phyloP scores from a whole-genome alignment of 2,329 filamentous ascomycete genomes.

The Colletotrichum cuscutae region DNA sequence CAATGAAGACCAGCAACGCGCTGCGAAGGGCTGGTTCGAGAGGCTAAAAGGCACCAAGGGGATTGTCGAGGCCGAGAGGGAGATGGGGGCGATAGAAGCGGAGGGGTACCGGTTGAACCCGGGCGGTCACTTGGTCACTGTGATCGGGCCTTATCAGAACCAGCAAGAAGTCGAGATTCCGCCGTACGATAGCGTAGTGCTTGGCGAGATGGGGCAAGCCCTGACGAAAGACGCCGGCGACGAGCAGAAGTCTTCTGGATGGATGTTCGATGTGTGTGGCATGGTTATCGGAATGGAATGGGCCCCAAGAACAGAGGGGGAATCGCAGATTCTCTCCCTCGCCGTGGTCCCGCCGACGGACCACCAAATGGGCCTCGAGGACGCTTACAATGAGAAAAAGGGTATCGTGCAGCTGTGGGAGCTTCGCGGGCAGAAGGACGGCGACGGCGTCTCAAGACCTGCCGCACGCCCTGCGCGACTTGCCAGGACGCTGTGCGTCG shows the following conservation, averaged over 20 bases:
- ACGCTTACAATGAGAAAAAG: slow-evolving; percentile 52
- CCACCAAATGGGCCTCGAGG: slow-evolving; percentile 54
- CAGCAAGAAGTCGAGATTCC: slow-evolving; percentile 45
- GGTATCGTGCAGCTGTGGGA: slow-evolving; percentile 65
- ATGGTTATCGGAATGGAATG: slow-evolving; percentile 64
- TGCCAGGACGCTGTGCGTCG: slow-evolving; percentile 57
- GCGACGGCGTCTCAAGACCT: slow-evolving; percentile 46
- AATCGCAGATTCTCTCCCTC: slow-evolving; percentile 61
- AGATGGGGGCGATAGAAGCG: slow-evolving; percentile 40
- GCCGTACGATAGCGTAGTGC: slow-evolving; percentile 39
- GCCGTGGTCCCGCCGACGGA: slow-evolving; percentile 62
- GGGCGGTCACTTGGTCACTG: slow-evolving; percentile 42
- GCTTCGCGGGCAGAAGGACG: slow-evolving; percentile 47
- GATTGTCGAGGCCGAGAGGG: not conserved
- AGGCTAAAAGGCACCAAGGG: slow-evolving; percentile 13
- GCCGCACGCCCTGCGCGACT: slow-evolving; percentile 50
- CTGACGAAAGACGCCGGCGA: slow-evolving; percentile 39
- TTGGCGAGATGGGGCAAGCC: slow-evolving; percentile 44
- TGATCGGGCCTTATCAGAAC: slow-evolving; percentile 45
- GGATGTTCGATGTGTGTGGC: slow-evolving; percentile 65
- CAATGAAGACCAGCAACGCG: slow-evolving; percentile 14
- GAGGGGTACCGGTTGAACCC: slow-evolving; percentile 42
- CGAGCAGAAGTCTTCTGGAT: slow-evolving; percentile 51
- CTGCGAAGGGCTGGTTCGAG: slow-evolving; percentile 27
- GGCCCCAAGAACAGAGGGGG: slow-evolving; percentile 52